Evolutionary conservation across 2,329 filamentous ascomycete genomes (phyloP), one percentile per base, ranked within the genome.

Genomic region (Ceratocystis lukuohia): DNA sequence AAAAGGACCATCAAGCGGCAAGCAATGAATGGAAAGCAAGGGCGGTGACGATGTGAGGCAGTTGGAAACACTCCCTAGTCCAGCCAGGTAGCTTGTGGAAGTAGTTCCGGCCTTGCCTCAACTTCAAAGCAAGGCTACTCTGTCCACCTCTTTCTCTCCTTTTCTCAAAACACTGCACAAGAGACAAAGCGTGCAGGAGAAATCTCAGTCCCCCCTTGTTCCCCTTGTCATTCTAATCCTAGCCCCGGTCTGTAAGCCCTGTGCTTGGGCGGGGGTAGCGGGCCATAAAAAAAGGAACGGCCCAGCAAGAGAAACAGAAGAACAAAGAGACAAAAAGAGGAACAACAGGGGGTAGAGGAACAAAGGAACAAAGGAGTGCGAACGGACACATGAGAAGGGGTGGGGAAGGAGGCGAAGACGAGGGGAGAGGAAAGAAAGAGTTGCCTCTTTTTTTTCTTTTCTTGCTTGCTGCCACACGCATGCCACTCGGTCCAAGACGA

Each of bases 291-390:
- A 33, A 37, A 20, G 28, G 17, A 59, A 33, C 17, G 22, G n/a
- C 30, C 7, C 17, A 59, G 33, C 17, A 59, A 37, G 17, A 20
- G 17, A 20, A 59, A 37, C 28, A 3, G 25, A 33, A 33, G 22
- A 56, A 50, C 20, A 46, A 66, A 41, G 41, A 28, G 15, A 48
- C 45, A 64, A 66, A 50, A 41, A 12, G 37, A 41, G 37, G 59
- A 44, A 62, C 28, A 33, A 50, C 41, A 63, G 20, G 53, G 37
- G 50, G 30, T 30, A 41, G 37, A 41, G 37, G 59, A 44, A 62
- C 28, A 33, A 50, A 63, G 46, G 62, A 48, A 63, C 56, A 59
- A 59, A 59, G 56, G 56, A 59, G 56, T 37, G 56, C 56, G 56
- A 59, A 59, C 56, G 33, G 56, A 59, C 56, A 28, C 56, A 59